Evolutionary conservation across 208 protist species (phyloP), one percentile per base, ranked within the genome.

Genomic region (Crithidia sp.): DNA sequence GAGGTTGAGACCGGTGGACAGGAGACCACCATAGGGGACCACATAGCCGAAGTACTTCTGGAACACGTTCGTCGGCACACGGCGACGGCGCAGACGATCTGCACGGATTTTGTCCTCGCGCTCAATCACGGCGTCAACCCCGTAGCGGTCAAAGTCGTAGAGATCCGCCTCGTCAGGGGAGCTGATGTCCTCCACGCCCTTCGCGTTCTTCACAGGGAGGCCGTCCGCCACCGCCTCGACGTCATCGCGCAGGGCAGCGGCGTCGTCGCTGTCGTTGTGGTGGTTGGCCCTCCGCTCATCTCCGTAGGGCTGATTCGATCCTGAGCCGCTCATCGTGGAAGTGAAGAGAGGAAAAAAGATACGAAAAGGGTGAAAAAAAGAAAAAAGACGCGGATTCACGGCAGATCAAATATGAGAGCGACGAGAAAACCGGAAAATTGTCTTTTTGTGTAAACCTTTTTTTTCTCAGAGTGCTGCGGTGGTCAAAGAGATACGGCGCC

Each of bases 1-100:
- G 2, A 92, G 73, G 74, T 83, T 93, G 66, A 95, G 84, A 3
- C 71, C 79, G 8, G 71, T 79, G n/a, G 84, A 76, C 3, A 82
- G 47, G 37, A 93, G 64, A 14, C 84, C 85, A 19, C 89, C 87
- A 40, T 81, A 80, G 16, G 87, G 87, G 13, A 92, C 60, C 16
- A 92, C 49, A 67, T 84, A 70, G 63, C 49, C 50, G 55, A 89
- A 71, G 53, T 79, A 58, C 61, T 77, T 79, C 54, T 73, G 41
- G 19, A 82, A 71, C n/a, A 37, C 13, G 53, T 80, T 86, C 10
- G 64, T 52, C 0, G 81, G 65, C 36, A 79, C 60, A 39, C 76
- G 81, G 54, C 76, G 76, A 37, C 63, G 52, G 9, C 44, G 45
- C 7, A 82, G 64, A 37, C 81, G 67, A 6, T 79, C 74, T 0